Evolutionary conservation across 192 early-diverging fungal genomes (phyloP).

Genomic region (Coemansia sp.): DNA sequence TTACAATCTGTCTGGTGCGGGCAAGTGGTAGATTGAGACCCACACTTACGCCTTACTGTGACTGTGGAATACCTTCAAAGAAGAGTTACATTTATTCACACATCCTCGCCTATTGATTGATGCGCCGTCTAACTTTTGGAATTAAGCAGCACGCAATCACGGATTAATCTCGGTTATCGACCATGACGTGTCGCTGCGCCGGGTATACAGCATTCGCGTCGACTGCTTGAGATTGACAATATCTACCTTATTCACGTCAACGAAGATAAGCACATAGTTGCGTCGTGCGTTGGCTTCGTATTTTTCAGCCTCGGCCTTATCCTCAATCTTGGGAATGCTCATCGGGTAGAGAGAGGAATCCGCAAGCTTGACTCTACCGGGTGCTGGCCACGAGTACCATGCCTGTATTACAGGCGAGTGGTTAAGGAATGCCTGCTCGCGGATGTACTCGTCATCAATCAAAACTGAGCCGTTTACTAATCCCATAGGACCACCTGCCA

Average conservation of each 20-base stretch:
- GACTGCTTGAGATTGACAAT: slow-evolving; percentile 34
- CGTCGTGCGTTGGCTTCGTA: slow-evolving; percentile 44
- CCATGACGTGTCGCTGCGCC: slow-evolving; percentile 47
- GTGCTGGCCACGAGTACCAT: slow-evolving; percentile 56
- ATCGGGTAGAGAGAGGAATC: slow-evolving; percentile 37
- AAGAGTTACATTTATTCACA: neutral
- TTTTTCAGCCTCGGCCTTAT: slow-evolving; percentile 19
- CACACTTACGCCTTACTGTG: neutral
- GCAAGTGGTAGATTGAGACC: neutral
- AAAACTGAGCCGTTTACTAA: slow-evolving; percentile 11
- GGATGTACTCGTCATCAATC: slow-evolving; percentile 44
- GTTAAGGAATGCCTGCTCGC: slow-evolving; percentile 47
- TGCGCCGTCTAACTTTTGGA: neutral
- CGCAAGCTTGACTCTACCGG: slow-evolving; percentile 25
- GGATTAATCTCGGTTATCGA: slow-evolving; percentile 39
- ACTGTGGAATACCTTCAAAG: neutral
- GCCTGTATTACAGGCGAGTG: slow-evolving; percentile 45
- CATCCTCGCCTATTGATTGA: neutral
- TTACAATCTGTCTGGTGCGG: neutral
- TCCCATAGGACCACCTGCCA: slow-evolving; percentile 7
- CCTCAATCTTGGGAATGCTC: slow-evolving; percentile 28
- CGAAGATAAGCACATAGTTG: slow-evolving; percentile 50
- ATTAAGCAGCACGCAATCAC: slow-evolving; percentile 1
- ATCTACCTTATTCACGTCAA: slow-evolving; percentile 46
- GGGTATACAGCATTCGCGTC: slow-evolving; percentile 38